These are phyloP conservation scores for Aureobasidium sp. DNA, from an alignment of 2,329 filamentous ascomycete species.

Conservation along the genomic window DNA sequence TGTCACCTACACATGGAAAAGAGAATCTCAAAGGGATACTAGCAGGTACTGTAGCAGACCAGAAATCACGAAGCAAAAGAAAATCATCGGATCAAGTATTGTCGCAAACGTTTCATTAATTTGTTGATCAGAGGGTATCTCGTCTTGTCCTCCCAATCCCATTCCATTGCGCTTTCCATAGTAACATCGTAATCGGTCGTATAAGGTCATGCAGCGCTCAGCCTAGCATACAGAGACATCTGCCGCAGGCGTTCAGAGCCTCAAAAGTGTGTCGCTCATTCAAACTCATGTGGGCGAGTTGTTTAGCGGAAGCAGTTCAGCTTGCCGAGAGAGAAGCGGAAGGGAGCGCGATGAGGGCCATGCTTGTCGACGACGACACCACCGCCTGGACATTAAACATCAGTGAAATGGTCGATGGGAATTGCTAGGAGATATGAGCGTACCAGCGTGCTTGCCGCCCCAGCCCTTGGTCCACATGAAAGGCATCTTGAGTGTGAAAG, in stretches of 20 bases:
- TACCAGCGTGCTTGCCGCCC: slow-evolving; percentile 38
- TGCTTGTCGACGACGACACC: slow-evolving; percentile 47
- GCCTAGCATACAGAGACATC: neutral
- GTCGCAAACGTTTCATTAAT: neutral
- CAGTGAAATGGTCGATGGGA: neutral
- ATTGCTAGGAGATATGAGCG: slow-evolving; percentile 16
- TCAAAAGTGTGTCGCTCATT: neutral
- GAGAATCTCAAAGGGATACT: too few species aligned
- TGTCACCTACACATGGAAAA: too few species aligned
- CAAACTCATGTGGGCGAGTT: neutral
- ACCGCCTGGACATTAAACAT: slow-evolving; percentile 32
- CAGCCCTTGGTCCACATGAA: slow-evolving; percentile 43
- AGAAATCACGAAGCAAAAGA: neutral
- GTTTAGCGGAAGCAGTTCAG: slow-evolving; percentile 48
- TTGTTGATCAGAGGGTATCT: neutral
- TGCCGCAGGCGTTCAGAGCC: neutral
- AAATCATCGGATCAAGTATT: neutral
- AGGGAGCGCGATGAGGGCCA: slow-evolving; percentile 45
- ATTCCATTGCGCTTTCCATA: neutral
- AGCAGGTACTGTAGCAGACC: neutral
- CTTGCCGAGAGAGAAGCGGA: slow-evolving; percentile 43
- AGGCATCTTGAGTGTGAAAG: slow-evolving; percentile 29
- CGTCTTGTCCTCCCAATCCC: neutral
- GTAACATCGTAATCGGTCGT: neutral
- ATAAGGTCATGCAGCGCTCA: neutral